Evolutionary conservation across 2,329 filamentous ascomycete genomes (phyloP), one percentile per base, ranked within the genome.

Genomic region (Aspergillus thermomutatus): DNA sequence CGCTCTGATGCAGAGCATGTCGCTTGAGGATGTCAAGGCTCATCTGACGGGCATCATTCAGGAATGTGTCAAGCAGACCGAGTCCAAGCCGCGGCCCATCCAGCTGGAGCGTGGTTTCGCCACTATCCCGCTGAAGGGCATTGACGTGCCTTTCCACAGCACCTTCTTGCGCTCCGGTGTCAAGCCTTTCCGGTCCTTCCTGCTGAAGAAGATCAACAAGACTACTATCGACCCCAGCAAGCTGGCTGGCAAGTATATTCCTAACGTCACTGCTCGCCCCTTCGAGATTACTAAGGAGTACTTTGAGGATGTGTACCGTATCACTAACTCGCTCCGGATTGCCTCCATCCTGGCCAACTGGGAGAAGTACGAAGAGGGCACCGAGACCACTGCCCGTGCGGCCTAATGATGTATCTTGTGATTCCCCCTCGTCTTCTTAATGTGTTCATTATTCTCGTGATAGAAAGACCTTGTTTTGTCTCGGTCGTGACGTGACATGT

Each of bases 281-380:
- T 34, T 34, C 11, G 28, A 34, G 28, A 6, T 34, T 6, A 6
- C 28, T 6, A 34, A 11, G 28, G 28, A 34, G 11, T 34, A 34
- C 81, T 99, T 99, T 77, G 93, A 99, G 83, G 94, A 97, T 72
- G 95, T 99, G 51, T 97, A 97, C 80, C 86, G 87, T 68, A 79
- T 99, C 73, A 99, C 94, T 54, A 97, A 95, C 79, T 84, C 81
- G 19, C 85, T 85, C 47, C 80, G 77, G 46, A 78, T 81, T 61
- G 78, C 77, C 34, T 72, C 78, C 58, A 76, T 81, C 58, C 75
- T 97, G 73, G 90, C 91, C 64, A 96, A 97, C 80, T 91, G 88
- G 88, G 88, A 91, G 50, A 87, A 85, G 75, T 91, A 89, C 72
- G 78, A 80, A 62, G 76, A 78, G 57, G 72, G 63, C 26, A 67